Evolutionary conservation across 805 yeast species (phyloP).

Genomic region (Metschnikowia lochheadii): DNA sequence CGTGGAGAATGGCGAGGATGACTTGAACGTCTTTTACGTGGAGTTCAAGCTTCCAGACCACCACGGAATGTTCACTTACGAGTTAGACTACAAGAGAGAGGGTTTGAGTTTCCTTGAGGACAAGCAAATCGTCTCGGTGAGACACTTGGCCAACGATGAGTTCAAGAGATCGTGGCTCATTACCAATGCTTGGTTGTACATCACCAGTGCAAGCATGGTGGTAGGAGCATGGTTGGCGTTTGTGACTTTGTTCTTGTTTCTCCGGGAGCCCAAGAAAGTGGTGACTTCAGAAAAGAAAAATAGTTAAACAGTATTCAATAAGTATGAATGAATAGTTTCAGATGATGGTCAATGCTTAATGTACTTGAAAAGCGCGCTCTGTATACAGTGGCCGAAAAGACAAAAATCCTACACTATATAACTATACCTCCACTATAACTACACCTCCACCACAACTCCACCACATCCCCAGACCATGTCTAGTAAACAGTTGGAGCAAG

Average conservation of each 20-base stretch:
- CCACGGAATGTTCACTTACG: constrained; percentile 92
- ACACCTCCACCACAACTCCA: not conserved
- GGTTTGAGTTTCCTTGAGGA: constrained; percentile 70
- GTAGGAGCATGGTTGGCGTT: constrained; percentile 74
- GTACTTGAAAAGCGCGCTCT: constrained; percentile 1
- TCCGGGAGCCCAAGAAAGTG: constrained; percentile 19
- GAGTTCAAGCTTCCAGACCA: constrained; percentile 84
- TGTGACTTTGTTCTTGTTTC: constrained; percentile 57
- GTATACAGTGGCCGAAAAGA: constrained; percentile 1
- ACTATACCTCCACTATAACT: not conserved
- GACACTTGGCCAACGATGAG: constrained; percentile 95
- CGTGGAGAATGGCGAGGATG: constrained; percentile 37
- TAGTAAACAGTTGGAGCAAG: constrained; percentile 18
- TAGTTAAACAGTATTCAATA: not conserved
- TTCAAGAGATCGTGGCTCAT: constrained; percentile 91
- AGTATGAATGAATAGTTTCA: not conserved
- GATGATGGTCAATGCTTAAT: not conserved
- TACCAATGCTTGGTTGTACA: constrained; percentile 88
- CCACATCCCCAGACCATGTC: constrained; percentile 10
- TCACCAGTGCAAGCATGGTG: constrained; percentile 67
- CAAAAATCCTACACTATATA: no score
- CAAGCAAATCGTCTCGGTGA: constrained; percentile 69
- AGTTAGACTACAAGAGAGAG: constrained; percentile 68
- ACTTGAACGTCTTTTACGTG: constrained; percentile 45
- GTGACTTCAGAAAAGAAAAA: constrained; percentile 3